Percentiles rank a stretch among this genome's conserved stretches.
phyloP scores from a whole-genome alignment of 1,139 yeast genomes.

The Suhomyces panamericanus region DNA sequence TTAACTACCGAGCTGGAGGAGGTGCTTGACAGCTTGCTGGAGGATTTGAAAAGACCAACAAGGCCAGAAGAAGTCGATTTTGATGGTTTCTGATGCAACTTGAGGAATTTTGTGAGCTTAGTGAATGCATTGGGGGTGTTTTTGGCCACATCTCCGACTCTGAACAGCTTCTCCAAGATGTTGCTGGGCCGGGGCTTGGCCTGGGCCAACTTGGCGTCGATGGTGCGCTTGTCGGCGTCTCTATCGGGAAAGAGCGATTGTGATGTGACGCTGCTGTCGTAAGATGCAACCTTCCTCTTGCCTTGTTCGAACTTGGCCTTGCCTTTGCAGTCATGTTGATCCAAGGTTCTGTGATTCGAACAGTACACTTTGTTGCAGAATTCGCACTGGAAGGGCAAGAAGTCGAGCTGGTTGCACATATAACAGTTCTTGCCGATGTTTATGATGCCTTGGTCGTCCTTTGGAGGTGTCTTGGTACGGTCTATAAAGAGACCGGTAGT shows the following conservation, averaged over 20 bases:
- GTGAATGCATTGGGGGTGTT: conserved; percentile 38
- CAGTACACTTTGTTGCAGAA: conserved; percentile 59
- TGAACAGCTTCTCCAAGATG: conserved; percentile 25
- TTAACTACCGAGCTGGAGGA: conserved; percentile 23
- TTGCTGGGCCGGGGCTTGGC: conserved; percentile 28
- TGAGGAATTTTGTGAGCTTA: conserved; percentile 49
- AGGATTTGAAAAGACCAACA: neutral
- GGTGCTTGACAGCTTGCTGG: neutral
- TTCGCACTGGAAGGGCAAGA: conserved; percentile 66
- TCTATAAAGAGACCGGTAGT: conserved; percentile 14
- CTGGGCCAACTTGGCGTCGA: conserved; percentile 39
- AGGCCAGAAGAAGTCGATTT: neutral
- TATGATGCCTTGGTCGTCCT: conserved; percentile 47
- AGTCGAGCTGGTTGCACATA: conserved; percentile 64
- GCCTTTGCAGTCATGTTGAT: conserved; percentile 47
- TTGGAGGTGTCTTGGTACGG: conserved; percentile 12
- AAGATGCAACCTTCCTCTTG: neutral
- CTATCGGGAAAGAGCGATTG: conserved; percentile 60
- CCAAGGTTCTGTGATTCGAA: conserved; percentile 53
- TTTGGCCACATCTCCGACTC: conserved; percentile 33
- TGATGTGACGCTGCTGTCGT: conserved; percentile 28
- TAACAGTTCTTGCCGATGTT: conserved; percentile 71
- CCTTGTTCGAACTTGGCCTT: conserved; percentile 14
- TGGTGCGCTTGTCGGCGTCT: conserved; percentile 35
- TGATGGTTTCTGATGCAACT: conserved; percentile 25